Evolutionary conservation across 1,284 basidiomycete species (phyloP), one percentile per base, ranked within the genome.

Genomic region (Naganishia liquefaciens): DNA sequence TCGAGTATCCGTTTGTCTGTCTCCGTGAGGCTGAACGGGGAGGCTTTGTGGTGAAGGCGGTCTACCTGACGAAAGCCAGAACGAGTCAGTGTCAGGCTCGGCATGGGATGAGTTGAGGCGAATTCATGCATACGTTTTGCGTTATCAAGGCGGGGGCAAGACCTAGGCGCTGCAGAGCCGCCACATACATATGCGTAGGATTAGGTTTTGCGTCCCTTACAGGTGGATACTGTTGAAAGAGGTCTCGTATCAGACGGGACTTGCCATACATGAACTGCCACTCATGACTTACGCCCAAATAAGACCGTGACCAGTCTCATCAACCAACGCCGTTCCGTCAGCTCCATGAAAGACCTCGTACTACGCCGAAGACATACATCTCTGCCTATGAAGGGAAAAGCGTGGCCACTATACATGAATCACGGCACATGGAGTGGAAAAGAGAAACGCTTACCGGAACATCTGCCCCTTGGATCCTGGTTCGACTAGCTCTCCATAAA

Each of bases 401-500:
- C 30, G 21, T 23, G 28, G 30, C 4, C 28, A 17, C 21, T 33
- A 49, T 19, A 27, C 9, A 46, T 17, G 15, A 19, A 4, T 23
- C n/a, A n/a, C n/a, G n/a, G 13, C 7, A 33, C 30, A 5, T 10
- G 30, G 5, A 5, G 30, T 33, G 30, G 30, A 33, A 5, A 10
- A 33, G 51, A 28, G 23, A 43, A 47, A 11, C 9, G 57, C 81
- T 60, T 70, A 84, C 85, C 91, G 89, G 75, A 92, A 93, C 42
- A 82, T 79, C 68, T 82, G 81, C 0, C 90, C 90, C 68, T 84
- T 86, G 53, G 81, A 77, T 19, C 84, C 84, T 47, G 86, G 79
- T 65, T 91, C 90, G 62, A 90, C 82, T 11, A 94, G 82, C 77
- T 94, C 87, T 74, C 91, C 89, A 74, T 91, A 93, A 82, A 87